These are phyloP conservation scores for Thraustochytrium sp. DNA, from an alignment of 352 stramenopile species.

Conservation along the genomic window DNA sequence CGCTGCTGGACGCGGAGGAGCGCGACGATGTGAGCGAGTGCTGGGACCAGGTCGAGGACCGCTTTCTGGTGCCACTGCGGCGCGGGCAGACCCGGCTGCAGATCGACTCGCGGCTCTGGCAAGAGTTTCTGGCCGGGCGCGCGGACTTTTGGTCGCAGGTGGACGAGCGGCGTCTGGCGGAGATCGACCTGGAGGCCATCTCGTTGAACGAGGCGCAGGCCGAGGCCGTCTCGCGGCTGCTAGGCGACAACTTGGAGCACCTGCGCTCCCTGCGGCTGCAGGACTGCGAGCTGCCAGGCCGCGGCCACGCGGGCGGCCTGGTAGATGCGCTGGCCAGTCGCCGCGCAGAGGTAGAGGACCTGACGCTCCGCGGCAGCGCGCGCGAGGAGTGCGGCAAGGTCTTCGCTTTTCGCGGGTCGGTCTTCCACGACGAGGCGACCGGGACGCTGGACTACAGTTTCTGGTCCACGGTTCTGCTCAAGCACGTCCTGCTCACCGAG, in stretches of 20 bases:
- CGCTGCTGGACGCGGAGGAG: too few species aligned
- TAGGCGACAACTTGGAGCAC: not conserved
- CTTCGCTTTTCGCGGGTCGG: not conserved
- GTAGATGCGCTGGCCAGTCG: not conserved
- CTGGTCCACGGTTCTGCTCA: not conserved
- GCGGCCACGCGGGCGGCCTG: not conserved
- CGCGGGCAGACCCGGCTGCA: not conserved
- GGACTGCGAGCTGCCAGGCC: not conserved
- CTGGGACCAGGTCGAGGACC: not conserved
- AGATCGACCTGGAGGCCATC: not conserved
- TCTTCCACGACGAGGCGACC: not conserved
- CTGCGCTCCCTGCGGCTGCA: not conserved
- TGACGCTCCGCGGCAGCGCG: not conserved
- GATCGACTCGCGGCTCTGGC: not conserved
- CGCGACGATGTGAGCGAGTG: not conserved
- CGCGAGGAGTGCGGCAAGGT: constrained; percentile 3
- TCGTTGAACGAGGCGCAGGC: not conserved
- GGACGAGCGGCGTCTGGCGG: not conserved
- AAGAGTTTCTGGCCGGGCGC: not conserved
- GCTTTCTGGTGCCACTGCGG: not conserved
- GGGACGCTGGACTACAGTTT: not conserved
- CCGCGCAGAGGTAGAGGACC: not conserved
- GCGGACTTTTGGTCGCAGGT: not conserved
- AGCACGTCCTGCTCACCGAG: not conserved
- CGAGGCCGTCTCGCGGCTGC: not conserved